Percentiles rank a stretch among this genome's conserved stretches.
Evolutionary conservation across 768 basidiomycete genomes (phyloP).

Genomic region (Rubroboletus pulcherrimus): DNA sequence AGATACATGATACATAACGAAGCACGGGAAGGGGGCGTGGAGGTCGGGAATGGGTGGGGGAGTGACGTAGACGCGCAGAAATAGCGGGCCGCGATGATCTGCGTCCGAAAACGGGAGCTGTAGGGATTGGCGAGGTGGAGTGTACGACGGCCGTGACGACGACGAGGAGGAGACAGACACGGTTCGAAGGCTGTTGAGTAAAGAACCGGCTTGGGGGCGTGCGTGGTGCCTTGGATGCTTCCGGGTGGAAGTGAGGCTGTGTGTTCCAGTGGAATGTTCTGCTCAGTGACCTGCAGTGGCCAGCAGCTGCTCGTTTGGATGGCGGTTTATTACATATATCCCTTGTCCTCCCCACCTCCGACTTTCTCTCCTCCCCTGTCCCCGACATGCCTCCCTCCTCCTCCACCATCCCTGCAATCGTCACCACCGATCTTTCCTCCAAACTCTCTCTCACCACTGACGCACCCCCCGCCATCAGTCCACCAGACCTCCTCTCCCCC

Average conservation of each 20-base stretch:
- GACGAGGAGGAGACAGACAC: not conserved
- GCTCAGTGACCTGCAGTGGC: not conserved
- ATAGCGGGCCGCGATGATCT: conserved; percentile 21
- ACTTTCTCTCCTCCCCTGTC: not conserved
- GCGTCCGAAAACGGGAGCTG: conserved; percentile 22
- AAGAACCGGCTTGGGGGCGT: too few relatives aligned
- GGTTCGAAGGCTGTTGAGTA: too few relatives aligned
- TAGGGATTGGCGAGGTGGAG: not conserved
- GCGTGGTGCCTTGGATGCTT: conserved; percentile 4
- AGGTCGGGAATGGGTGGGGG: conserved; percentile 8
- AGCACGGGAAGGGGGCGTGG: conserved; percentile 16
- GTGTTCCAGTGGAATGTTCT: conserved; percentile 30
- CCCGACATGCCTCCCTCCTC: conserved; percentile 18
- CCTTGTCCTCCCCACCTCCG: not conserved
- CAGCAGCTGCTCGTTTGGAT: too few relatives aligned
- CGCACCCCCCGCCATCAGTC: not conserved
- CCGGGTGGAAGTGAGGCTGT: conserved; percentile 25
- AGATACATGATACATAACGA: conserved; percentile 16
- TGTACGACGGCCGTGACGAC: not conserved
- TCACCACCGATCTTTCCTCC: conserved; percentile 36
- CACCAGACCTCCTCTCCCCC: conserved; percentile 25
- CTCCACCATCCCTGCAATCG: conserved; percentile 32
- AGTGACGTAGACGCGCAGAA: conserved; percentile 12
- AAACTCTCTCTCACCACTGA: conserved; percentile 18
- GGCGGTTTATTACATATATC: conserved; percentile 6